These are phyloP conservation scores for Physcomitrium patens DNA, from an alignment of 225 moss, liverwort and hornwort species.

Conservation along the genomic window DNA sequence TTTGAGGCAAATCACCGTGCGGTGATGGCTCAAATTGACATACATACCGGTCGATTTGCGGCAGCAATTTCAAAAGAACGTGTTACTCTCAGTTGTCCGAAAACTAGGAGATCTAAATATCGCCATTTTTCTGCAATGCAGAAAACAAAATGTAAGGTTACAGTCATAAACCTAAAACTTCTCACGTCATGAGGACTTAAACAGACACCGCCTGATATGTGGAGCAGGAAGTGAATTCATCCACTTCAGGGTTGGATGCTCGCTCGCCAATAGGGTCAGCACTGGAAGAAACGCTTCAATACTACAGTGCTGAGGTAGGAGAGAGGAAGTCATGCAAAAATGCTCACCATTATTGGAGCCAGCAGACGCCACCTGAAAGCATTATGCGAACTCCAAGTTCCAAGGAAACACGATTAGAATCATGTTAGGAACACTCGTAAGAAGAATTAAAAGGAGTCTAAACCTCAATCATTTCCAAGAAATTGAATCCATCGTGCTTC, in stretches of 20 bases:
- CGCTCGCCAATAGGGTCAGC: no score
- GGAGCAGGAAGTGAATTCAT: no score
- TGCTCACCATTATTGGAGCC: slow-evolving; percentile 44
- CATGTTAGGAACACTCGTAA: slow-evolving; percentile 3
- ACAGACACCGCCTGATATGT: neutral
- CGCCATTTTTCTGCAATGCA: neutral
- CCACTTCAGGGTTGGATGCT: no score
- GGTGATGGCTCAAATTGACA: slow-evolving; percentile 15
- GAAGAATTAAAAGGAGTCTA: slow-evolving; percentile 3
- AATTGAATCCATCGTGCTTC: neutral
- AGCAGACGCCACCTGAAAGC: slow-evolving; percentile 54
- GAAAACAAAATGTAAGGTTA: neutral
- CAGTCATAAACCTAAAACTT: neutral
- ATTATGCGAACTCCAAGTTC: slow-evolving; percentile 31
- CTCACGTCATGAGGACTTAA: neutral
- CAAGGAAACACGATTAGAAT: slow-evolving; percentile 22
- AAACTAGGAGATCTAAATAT: neutral
- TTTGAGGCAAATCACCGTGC: slow-evolving; percentile 15
- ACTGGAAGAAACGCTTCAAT: no score
- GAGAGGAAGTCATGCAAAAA: slow-evolving; percentile 5
- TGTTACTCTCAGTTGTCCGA: slow-evolving; percentile 18
- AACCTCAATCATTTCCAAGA: neutral
- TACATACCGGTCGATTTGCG: slow-evolving; percentile 11
- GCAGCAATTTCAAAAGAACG: slow-evolving; percentile 15
- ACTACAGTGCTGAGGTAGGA: neutral